Evolutionary conservation across 1,139 yeast genomes (phyloP), one percentile per base, ranked within the genome.

Genomic region (Kodamaea fungicola): DNA sequence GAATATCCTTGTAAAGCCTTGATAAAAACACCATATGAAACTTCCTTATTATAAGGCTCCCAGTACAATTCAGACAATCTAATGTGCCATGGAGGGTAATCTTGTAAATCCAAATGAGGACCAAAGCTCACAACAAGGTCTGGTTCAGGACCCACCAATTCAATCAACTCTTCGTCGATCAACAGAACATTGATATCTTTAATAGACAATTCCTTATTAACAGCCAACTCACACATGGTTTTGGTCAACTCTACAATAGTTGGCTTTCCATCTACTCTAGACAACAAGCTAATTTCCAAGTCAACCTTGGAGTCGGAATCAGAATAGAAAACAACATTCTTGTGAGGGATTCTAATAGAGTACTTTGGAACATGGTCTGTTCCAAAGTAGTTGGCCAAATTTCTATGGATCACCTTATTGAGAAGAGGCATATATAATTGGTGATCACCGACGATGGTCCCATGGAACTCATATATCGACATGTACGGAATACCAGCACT

Each of bases 51-150:
- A 54, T 87, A 96, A 7, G 86, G 83, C 52, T 87, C 92, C 86
- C 95, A 86, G 62, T 83, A 90, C 51, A 92, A 79, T 55, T 92
- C 99, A 7, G 90, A 76, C 40, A 94, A 74, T 44, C 98, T 74
- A 30, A 89, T 78, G 55, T 92, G 97, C 98, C 98, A 92, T 21
- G 99, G 99, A 12, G 98, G 97, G 59, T 83, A 94, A 24, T 95
- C 97, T 59, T 89, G 95, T 37, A 94, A 72, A 56, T 89, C 95
- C 46, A 92, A 69, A 12, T 70, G 69, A 7, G 97, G 95, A n/a
- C 89, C 88, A 60, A 92, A 92, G 39, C 86, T 66, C 30, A 94
- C 70, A 37, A 92, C 68, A 46, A 92, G 68, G 56, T 94, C 98
- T 0, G 98, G 98, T 57, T 94, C 98, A 8, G 73, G 75, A 3